Evolutionary conservation across 805 yeast genomes (phyloP), one percentile per base, ranked within the genome.

Genomic region (Ogataea zsoltii): DNA sequence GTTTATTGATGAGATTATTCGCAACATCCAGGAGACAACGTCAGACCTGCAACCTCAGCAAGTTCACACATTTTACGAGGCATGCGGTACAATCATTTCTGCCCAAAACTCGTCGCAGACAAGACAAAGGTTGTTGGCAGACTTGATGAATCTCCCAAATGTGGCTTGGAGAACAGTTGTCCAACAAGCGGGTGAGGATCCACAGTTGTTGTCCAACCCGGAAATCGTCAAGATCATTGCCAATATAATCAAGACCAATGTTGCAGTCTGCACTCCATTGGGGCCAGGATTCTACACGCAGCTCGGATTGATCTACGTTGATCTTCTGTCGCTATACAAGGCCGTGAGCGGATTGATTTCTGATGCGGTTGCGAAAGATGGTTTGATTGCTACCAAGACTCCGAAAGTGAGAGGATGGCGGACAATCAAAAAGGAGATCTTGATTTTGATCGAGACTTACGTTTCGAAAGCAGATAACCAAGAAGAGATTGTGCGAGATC

Each of bases 11-110:
- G 96, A 89, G 55, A 91, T 94, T 51, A 89, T 94, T 42, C 74
- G 82, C 51, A 83, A 83, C 58, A 85, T 94, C 50, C 94, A 87
- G 66, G 72, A 75, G 33, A 91, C 90, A 48, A 94, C 98, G 3
- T 88, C 86, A 46, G 98, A 94, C 64, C 75, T 94, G 61, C 92
- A 85, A 60, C 97, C 99, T 18, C 97, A 92, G 66, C 99, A 94
- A 68, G 96, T 94, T 21, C 99, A 94, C 66, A 90, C 97, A 2
- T 94, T 94, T 63, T 94, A 94, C 66, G 96, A 88, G 70, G 98
- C 99, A 1, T 92, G 98, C 73, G 97, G 97, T 57, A 82, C 86
- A 49, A 92, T 94, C 45, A 80, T 94, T 30, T 80, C 91, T 42
- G 96, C 97, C 11, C 97, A 92, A 66, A 80, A 84, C 31, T 77